These are phyloP conservation scores for Apiospora sp. DNA, from an alignment of 2,329 filamentous ascomycete genomes.

Conservation along the genomic window DNA sequence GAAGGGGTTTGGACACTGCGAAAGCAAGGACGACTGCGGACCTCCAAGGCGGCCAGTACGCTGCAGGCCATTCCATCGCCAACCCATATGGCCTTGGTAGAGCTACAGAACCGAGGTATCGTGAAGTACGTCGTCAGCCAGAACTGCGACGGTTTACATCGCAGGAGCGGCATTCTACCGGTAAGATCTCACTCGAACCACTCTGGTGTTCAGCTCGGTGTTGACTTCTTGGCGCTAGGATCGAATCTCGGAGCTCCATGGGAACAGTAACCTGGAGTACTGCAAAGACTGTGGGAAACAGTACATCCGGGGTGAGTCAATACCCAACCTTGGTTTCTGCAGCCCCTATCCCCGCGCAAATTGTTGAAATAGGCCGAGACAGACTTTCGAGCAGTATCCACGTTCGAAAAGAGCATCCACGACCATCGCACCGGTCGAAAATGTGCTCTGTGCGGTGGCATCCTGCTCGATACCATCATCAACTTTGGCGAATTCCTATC, in stretches of 20 bases:
- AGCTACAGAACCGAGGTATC: constrained; percentile 49
- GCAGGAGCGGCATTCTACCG: constrained; percentile 54
- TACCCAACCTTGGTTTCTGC: background rate
- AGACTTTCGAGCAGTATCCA: constrained; percentile 55
- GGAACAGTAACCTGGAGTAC: constrained; percentile 55
- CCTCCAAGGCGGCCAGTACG: constrained; percentile 44
- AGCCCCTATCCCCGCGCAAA: background rate
- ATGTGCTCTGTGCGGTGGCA: constrained; percentile 48
- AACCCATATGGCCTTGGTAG: constrained; percentile 56
- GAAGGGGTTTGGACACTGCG: constrained; percentile 54
- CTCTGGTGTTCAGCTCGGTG: background rate
- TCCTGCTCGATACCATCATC: constrained; percentile 53
- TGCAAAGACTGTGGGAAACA: constrained; percentile 55
- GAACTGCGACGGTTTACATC: constrained; percentile 54
- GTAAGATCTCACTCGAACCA: constrained; percentile 37
- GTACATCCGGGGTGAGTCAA: constrained; percentile 49
- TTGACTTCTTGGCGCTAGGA: constrained; percentile 38
- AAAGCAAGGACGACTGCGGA: constrained; percentile 49
- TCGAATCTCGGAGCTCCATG: constrained; percentile 55
- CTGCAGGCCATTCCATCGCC: constrained; percentile 54
- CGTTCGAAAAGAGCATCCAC: constrained; percentile 50
- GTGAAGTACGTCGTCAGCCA: constrained; percentile 55
- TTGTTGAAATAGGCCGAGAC: background rate
- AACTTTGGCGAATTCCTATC: constrained; percentile 53
- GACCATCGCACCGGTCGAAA: constrained; percentile 57